Percentiles rank a stretch among this genome's conserved stretches.
phyloP scores from a whole-genome alignment of 225 moss, liverwort and hornwort species.

The Sphagnum contortum region DNA sequence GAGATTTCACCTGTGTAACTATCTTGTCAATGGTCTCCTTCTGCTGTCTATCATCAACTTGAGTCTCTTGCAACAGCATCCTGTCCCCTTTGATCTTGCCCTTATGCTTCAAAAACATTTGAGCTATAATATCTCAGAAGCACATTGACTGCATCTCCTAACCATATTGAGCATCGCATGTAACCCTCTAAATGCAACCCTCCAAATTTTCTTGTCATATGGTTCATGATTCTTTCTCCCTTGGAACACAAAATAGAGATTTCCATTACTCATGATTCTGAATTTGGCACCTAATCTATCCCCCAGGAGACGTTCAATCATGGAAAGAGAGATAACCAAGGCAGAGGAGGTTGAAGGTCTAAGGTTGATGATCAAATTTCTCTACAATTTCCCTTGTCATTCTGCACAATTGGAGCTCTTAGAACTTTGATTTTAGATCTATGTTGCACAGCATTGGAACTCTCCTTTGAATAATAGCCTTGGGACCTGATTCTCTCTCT shows the following conservation, averaged over 20 bases:
- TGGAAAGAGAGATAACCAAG: not conserved
- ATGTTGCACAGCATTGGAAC: slow-evolving; percentile 28
- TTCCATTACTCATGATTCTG: too few species aligned
- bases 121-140: not conserved
- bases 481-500: slow-evolving; percentile 21
- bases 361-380: slow-evolving; percentile 2
- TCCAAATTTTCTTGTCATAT: too few species aligned
- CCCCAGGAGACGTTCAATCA: too few species aligned
- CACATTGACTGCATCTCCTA: not conserved
- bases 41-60: not conserved
- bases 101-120: not conserved
- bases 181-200: not conserved
- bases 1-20: not conserved
- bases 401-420: slow-evolving; percentile 7
- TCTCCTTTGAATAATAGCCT: slow-evolving; percentile 23
- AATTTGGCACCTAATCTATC: too few species aligned
- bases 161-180: not conserved
- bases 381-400: slow-evolving; percentile 1
- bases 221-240: too few species aligned
- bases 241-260: too few species aligned
- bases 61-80: not conserved
- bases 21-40: not conserved
- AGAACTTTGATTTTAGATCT: slow-evolving; percentile 27
- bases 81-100: not conserved
- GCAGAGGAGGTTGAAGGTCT: slow-evolving; percentile 24